phyloP scores from a whole-genome alignment of 148 eudicot species.

The Dianthus caryophyllus region DNA sequence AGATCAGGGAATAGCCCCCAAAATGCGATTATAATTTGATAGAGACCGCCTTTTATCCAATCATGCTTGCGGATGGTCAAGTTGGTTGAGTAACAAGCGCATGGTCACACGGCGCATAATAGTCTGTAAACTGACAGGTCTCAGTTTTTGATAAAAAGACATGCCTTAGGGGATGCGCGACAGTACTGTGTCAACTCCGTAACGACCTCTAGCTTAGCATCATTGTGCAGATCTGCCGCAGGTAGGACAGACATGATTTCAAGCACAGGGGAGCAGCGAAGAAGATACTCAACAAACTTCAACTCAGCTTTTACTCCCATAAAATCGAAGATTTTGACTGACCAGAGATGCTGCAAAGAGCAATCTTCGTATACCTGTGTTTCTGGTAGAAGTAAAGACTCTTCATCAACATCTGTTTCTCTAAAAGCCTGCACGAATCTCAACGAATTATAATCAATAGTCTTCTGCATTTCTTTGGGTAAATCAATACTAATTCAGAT shows the following conservation, averaged over 20 bases:
- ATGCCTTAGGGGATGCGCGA: constrained; percentile 5
- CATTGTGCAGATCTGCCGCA: not conserved
- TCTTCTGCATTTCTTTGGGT: not conserved
- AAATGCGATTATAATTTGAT: too few species aligned
- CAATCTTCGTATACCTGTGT: constrained; percentile 1
- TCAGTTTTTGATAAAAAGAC: not conserved
- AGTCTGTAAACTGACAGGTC: not conserved
- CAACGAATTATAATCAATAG: not conserved
- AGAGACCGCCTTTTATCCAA: too few species aligned
- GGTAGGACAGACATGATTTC: not conserved
- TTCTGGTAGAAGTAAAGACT: not conserved
- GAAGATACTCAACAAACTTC: constrained; percentile 12
- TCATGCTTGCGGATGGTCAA: too few species aligned
- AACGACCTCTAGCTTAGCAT: not conserved
- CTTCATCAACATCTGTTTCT: constrained; percentile 3
- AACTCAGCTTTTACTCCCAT: constrained; percentile 4
- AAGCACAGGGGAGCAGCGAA: constrained; percentile 10
- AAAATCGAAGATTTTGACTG: not conserved
- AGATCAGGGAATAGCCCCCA: too few species aligned
- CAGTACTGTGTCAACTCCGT: not conserved
- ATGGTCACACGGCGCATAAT: not conserved
- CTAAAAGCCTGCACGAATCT: not conserved
- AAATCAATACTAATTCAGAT: not conserved
- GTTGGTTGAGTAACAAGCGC: not conserved
- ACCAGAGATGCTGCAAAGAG: constrained; percentile 2